Evolutionary conservation across 108 stramenopile genomes (phyloP).

Genomic region (Pseudonitzschia multistriata): DNA sequence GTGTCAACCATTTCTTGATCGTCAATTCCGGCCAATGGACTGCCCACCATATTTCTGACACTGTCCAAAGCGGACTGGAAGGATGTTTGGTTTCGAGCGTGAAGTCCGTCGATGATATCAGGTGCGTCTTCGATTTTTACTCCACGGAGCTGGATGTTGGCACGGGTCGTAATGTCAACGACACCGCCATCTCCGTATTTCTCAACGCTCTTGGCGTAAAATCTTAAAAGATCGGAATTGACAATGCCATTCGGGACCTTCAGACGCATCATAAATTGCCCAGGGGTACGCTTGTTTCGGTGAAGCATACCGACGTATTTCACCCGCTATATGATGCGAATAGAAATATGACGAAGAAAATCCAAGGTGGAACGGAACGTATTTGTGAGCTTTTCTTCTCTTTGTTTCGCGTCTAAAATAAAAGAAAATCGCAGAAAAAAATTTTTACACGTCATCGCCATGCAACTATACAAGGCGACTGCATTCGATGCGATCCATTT

Average conservation of each 20-base stretch:
- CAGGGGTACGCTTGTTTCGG: slow-evolving; percentile 90
- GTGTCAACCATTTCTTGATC: slow-evolving; percentile 90
- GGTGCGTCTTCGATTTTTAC: slow-evolving; percentile 88
- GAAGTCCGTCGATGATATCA: slow-evolving; percentile 84
- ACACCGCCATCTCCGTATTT: slow-evolving; percentile 85
- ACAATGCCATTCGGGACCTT: slow-evolving; percentile 93
- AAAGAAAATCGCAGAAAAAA: no score
- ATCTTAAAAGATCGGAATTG: slow-evolving; percentile 86
- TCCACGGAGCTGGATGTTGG: slow-evolving; percentile 91
- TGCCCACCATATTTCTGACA: slow-evolving; percentile 92
- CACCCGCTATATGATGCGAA: slow-evolving; percentile 45
- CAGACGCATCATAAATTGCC: slow-evolving; percentile 94
- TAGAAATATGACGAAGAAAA: background rate
- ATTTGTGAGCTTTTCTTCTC: background rate
- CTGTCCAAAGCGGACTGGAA: slow-evolving; percentile 91
- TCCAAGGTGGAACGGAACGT: background rate
- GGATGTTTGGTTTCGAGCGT: slow-evolving; percentile 81
- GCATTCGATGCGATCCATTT: background rate
- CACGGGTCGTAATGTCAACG: slow-evolving; percentile 91
- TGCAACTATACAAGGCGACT: no score
- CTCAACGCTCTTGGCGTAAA: slow-evolving; percentile 78
- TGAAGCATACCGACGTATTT: slow-evolving; percentile 94
- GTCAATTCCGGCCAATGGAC: slow-evolving; percentile 91
- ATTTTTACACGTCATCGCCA: no score
- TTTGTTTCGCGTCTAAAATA: no score